These are phyloP conservation scores for Penicillium canariense DNA, from an alignment of 495 filamentous ascomycete species.

Conservation along the genomic window DNA sequence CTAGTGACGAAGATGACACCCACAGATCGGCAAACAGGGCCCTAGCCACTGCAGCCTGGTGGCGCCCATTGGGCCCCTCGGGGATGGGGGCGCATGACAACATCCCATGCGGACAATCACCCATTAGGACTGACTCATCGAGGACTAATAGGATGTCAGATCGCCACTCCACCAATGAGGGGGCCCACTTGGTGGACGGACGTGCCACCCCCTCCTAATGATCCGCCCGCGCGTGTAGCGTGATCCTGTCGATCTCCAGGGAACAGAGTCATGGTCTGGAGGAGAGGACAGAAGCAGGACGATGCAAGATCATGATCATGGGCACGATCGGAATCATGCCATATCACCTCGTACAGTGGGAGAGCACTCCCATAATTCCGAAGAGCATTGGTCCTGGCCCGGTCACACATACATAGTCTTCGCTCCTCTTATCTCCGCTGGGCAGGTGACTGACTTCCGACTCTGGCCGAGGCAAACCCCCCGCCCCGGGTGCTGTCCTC, in stretches of 20 bases:
- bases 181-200: neutral
- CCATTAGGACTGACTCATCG: conserved; percentile 5
- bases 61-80: neutral
- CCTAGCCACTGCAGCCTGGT: neutral
- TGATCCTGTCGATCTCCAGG: conserved; percentile 6
- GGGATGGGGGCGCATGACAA: conserved; percentile 21
- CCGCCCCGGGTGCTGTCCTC: too few relatives aligned
- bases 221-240: neutral
- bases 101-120: conserved; percentile 24
- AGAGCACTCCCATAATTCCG: too few relatives aligned
- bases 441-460: too few relatives aligned
- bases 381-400: too few relatives aligned
- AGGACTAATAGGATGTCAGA: neutral
- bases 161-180: neutral
- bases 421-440: too few relatives aligned
- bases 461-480: too few relatives aligned
- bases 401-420: too few relatives aligned
- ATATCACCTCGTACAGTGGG: too few relatives aligned
- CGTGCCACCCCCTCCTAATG: conserved; percentile 2
- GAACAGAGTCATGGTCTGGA: too few relatives aligned
- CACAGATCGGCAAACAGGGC: conserved; percentile 10
- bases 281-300: too few relatives aligned
- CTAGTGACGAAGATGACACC: conserved; percentile 4
- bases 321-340: too few relatives aligned
- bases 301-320: too few relatives aligned